phyloP scores from a whole-genome alignment of 1,139 yeast species.

The Suhomyces ambrosiae region DNA sequence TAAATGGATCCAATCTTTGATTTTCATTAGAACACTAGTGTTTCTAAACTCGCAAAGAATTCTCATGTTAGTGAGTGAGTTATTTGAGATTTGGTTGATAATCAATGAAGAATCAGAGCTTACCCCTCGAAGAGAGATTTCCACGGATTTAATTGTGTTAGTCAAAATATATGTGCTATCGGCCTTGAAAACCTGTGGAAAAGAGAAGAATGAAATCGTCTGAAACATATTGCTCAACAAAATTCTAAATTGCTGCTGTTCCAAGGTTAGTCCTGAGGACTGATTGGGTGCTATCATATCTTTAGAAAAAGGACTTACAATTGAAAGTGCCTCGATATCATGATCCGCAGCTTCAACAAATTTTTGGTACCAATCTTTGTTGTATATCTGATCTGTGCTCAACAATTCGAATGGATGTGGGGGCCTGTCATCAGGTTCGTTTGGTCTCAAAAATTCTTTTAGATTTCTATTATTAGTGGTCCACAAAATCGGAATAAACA shows the following conservation, averaged over 20 bases:
- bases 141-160: constrained; percentile 63
- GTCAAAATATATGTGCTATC: constrained; percentile 44
- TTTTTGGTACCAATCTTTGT: constrained; percentile 30
- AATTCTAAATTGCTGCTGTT: constrained; percentile 31
- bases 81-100: constrained; percentile 61
- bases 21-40: constrained; percentile 36
- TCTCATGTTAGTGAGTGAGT: constrained; percentile 59
- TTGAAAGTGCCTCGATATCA: constrained; percentile 30
- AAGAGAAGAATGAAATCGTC: constrained; percentile 38
- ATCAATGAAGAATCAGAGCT: constrained; percentile 42
- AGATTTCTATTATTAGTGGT: constrained; percentile 40
- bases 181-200: constrained; percentile 43
- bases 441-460: constrained; percentile 20
- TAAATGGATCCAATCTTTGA: constrained; percentile 31
- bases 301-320: constrained; percentile 29
- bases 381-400: constrained; percentile 19
- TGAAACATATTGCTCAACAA: constrained; percentile 41
- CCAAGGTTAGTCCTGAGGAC: constrained; percentile 13
- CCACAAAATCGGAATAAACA: constrained; percentile 75
- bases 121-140: constrained; percentile 66
- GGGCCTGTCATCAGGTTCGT: constrained; percentile 1
- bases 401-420: constrained; percentile 22
- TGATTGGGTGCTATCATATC: constrained; percentile 27
- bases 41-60: constrained; percentile 50
- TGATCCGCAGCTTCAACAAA: constrained; percentile 25